phyloP scores from a whole-genome alignment of 228 moss, liverwort and hornwort genomes.

The Sphagnum fallax region DNA sequence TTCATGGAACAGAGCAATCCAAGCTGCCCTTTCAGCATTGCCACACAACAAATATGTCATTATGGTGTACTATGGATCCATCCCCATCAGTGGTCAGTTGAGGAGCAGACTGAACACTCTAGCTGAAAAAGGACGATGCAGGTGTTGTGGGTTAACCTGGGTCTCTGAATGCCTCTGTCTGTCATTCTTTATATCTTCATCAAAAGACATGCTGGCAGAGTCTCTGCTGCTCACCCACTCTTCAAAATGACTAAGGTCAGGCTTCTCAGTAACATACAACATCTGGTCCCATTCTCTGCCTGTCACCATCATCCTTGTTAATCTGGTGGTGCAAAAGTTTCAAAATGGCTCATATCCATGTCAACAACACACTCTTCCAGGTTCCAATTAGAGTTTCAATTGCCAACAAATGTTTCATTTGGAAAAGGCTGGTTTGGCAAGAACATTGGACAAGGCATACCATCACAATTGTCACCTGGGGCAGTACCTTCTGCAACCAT shows the following conservation, averaged over 20 bases:
- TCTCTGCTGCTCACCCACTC: conserved; percentile 76
- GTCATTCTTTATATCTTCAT: conserved; percentile 26
- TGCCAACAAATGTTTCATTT: not conserved
- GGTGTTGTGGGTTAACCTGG: conserved; percentile 52
- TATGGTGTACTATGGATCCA: conserved; percentile 17
- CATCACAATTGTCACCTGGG: conserved; percentile 30
- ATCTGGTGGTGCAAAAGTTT: not conserved
- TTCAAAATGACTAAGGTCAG: conserved; percentile 59
- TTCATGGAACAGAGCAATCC: conserved; percentile 61
- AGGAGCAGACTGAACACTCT: conserved; percentile 17
- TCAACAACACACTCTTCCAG: not conserved
- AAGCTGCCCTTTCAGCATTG: conserved; percentile 51
- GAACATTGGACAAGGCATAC: conserved; percentile 17
- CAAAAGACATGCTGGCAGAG: conserved; percentile 21
- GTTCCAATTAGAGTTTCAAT: not conserved
- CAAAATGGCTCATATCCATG: not conserved
- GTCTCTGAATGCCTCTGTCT: conserved; percentile 24
- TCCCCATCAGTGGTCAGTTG: conserved; percentile 18
- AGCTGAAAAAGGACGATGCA: conserved; percentile 62
- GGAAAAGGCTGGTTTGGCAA: conserved; percentile 22
- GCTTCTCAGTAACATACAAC: conserved; percentile 16
- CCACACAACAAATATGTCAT: conserved; percentile 9
- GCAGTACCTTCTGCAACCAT: conserved; percentile 22
- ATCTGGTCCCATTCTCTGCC: conserved; percentile 7
- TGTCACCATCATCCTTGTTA: not conserved